Percentiles rank a stretch among this genome's conserved stretches.
phyloP scores from a whole-genome alignment of 2,329 filamentous ascomycete genomes.

The Daldinia sp. region DNA sequence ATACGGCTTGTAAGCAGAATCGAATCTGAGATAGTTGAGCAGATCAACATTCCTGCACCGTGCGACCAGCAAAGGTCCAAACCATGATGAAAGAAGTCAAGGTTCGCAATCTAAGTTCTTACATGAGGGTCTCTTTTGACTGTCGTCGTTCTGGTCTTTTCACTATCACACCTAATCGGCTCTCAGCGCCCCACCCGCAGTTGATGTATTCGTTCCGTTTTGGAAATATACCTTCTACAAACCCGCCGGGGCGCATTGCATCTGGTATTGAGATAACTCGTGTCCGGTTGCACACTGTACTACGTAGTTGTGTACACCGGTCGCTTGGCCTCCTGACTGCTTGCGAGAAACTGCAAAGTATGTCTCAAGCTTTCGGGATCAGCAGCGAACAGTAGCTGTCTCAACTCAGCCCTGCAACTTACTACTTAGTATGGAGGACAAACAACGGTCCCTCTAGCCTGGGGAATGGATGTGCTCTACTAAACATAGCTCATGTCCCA shows the following conservation, averaged over 20 bases:
- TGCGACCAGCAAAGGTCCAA: constrained; percentile 28
- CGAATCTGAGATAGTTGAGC: constrained; percentile 30
- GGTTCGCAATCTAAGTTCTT: constrained; percentile 41
- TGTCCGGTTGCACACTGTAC: constrained; percentile 22
- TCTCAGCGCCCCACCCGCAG: constrained; percentile 23
- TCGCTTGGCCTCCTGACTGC: constrained; percentile 15
- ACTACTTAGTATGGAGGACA: constrained; percentile 21
- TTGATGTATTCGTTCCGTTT: constrained; percentile 30
- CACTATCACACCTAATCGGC: constrained; percentile 20
- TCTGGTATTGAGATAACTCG: constrained; percentile 23
- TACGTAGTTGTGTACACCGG: constrained; percentile 20
- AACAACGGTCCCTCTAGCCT: constrained; percentile 19
- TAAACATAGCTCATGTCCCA: constrained; percentile 37
- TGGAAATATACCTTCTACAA: constrained; percentile 29
- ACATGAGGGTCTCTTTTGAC: constrained; percentile 37
- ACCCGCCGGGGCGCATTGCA: constrained; percentile 29
- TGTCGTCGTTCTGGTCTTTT: constrained; percentile 28
- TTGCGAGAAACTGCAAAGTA: constrained; percentile 21
- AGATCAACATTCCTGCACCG: constrained; percentile 33
- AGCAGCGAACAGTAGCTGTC: constrained; percentile 23
- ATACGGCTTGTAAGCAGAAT: constrained; percentile 29
- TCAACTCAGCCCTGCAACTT: constrained; percentile 33
- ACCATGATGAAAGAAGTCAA: constrained; percentile 21
- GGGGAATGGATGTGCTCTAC: constrained; percentile 20
- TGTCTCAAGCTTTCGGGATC: constrained; percentile 24